Evolutionary conservation across 441 rosid species (phyloP).

Genomic region (Kokia cookei): DNA sequence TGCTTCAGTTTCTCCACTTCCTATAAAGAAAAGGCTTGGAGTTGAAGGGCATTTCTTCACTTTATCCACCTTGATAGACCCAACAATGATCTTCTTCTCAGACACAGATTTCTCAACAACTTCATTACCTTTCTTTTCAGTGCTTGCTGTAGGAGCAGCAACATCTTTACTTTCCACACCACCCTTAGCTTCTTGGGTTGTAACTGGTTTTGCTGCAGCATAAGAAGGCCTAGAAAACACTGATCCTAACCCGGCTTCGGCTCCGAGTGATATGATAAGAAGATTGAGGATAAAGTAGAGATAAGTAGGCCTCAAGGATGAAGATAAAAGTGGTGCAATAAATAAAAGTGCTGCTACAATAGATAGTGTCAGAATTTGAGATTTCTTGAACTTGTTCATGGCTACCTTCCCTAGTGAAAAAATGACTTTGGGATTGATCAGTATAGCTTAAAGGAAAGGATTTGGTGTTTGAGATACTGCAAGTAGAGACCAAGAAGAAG

Average conservation of each 20-base stretch:
- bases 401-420: background rate
- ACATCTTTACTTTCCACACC: background rate
- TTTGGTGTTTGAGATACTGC: background rate
- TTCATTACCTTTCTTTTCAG: conserved; percentile 12
- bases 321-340: conserved; percentile 41
- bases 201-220: conserved; percentile 8
- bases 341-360: conserved; percentile 43
- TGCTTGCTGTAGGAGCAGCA: background rate
- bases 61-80: conserved; percentile 4
- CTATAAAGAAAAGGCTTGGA: conserved; percentile 68
- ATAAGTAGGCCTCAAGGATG: conserved; percentile 47
- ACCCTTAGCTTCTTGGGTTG: background rate
- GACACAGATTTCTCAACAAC: conserved; percentile 33
- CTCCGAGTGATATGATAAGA: conserved; percentile 54
- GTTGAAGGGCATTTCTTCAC: conserved; percentile 44
- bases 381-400: conserved; percentile 37
- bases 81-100: conserved; percentile 25
- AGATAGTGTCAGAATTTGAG: conserved; percentile 32
- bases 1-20: conserved; percentile 24
- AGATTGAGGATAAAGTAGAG: conserved; percentile 55
- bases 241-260: conserved; percentile 61
- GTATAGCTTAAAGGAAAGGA: background rate
- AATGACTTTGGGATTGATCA: background rate
- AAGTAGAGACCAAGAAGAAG: conserved; percentile 11
- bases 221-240: conserved; percentile 33